Base-by-base conservation (phyloP, 805 yeast genomes). In the Saccharomycopsis vini region DNA sequence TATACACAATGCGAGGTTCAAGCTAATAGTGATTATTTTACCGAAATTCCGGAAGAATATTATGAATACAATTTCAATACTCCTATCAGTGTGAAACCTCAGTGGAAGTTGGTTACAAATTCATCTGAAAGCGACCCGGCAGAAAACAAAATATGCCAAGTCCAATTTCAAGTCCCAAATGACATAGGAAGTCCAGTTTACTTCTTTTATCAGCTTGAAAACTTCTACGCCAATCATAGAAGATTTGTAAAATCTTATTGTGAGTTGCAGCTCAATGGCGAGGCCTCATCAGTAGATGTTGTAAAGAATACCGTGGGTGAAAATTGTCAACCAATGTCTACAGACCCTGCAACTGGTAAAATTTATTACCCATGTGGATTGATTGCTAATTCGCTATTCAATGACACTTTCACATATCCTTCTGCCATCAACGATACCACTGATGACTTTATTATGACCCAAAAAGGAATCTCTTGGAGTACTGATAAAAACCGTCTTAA, bases 301-400 rank as follows among this genome's bases (percentile, higher is more conserved):
- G 60, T 92, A 18, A 69, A 64, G 47, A 55, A 62, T 34, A 44
- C 44, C 7, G 46, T 47, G 2, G 73, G 73, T 44, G 63, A 58
- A 13, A 69, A 66, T 2, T 83, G 94, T 65, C 71, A 73, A 54
- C 88, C 89, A n/a, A 60, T 83, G 52, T 71, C 73, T 13, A 60
- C 70, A 24, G 61, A 66, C 41, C 33, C 42, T 16, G 52, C 59
- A 4, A 71, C 72, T 19, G 81, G 84, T 24, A 70, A 69, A 53
- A 77, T 84, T 26, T 72, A 78, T 49, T 90, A 90, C 60, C 98
- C 98, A 15, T 92, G 97, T 66, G 98, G 98, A 1, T 71, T 90
- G 40, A 87, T 90, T 51, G 95, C 97, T 42, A 90, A 90, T 63
- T 86, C 97, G 0, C 62, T 75, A 61, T 90, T 92, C 70, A 90